A percentile compares a stretch with the other conserved stretches of the same genome.
These are phyloP conservation scores for Penicillium verrucosum DNA, from an alignment of 2,329 filamentous ascomycete genomes.

Conservation along the genomic window DNA sequence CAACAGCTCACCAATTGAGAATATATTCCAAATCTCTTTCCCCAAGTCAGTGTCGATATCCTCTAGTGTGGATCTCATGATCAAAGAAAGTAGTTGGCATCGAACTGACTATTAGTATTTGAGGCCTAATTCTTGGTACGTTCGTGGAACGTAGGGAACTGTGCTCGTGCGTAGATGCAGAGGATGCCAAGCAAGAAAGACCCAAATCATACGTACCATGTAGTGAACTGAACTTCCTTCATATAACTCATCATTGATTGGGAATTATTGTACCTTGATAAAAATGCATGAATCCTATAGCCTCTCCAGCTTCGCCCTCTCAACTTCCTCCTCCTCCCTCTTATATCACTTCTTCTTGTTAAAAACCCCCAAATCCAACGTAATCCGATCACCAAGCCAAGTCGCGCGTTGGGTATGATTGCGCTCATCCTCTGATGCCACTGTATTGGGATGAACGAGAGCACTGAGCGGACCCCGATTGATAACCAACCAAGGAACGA, in stretches of 20 bases:
- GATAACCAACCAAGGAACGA: constrained; percentile 79
- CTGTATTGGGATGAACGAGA: constrained; percentile 78
- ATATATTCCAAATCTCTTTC: neutral
- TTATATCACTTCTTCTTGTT: constrained; percentile 29
- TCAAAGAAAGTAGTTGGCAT: neutral
- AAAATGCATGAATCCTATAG: neutral
- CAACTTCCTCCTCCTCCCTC: constrained; percentile 15
- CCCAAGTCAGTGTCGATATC: neutral
- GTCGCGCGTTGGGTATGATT: constrained; percentile 46
- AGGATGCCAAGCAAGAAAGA: neutral
- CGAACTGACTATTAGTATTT: neutral
- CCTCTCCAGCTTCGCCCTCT: constrained; percentile 1
- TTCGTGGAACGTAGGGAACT: neutral
- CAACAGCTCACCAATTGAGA: neutral
- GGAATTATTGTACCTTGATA: neutral
- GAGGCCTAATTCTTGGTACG: neutral
- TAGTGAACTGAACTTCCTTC: neutral
- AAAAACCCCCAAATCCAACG: constrained; percentile 42
- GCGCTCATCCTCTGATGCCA: constrained; percentile 49
- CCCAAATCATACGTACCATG: neutral
- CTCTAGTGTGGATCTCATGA: neutral
- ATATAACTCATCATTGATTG: neutral
- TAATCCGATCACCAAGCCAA: constrained; percentile 47
- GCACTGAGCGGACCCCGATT: constrained; percentile 76
- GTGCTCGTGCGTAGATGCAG: neutral